Evolutionary conservation across 75 land plant species (phyloP).

Genomic region (Cryptomeria japonica): DNA sequence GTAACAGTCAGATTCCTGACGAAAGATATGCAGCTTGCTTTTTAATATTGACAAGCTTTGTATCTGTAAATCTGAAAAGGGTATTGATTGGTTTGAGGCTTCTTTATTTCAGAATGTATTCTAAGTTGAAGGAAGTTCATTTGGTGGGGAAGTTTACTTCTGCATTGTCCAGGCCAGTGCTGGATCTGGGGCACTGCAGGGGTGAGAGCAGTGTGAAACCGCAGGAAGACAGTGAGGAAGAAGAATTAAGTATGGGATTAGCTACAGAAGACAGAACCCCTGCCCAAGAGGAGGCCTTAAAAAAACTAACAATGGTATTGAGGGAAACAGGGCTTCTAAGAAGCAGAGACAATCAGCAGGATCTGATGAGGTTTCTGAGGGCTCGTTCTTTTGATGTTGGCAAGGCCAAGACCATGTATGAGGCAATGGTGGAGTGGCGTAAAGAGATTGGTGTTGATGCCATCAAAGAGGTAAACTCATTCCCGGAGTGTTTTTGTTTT

Average conservation of each 20-base stretch:
- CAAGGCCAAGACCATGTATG: conserved; percentile 44
- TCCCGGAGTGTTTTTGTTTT: background rate
- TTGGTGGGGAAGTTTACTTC: conserved; percentile 20
- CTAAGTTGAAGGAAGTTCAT: conserved; percentile 26
- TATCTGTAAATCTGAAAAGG: background rate
- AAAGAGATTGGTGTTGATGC: conserved; percentile 39
- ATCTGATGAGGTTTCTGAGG: conserved; percentile 32
- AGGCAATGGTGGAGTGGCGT: conserved; percentile 55
- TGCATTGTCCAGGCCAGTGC: conserved; percentile 19
- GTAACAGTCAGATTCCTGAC: background rate
- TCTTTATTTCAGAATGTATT: conserved; percentile 14
- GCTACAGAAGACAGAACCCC: conserved; percentile 9
- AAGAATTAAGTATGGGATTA: background rate
- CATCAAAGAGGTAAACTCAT: conserved; percentile 30
- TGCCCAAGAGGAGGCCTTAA: conserved; percentile 31
- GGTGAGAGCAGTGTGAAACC: conserved; percentile 17
- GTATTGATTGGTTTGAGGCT: background rate
- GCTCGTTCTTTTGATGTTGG: conserved; percentile 49
- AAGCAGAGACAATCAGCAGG: conserved; percentile 21
- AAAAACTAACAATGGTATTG: conserved; percentile 13
- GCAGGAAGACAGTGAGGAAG: conserved; percentile 10
- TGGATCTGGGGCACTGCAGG: conserved; percentile 29
- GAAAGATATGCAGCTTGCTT: background rate
- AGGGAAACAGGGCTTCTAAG: conserved; percentile 24
- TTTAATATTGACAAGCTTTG: background rate